Evolutionary conservation across 306 rosid species (phyloP), one percentile per base, ranked within the genome.

Genomic region (Sechiopsis laciniata): DNA sequence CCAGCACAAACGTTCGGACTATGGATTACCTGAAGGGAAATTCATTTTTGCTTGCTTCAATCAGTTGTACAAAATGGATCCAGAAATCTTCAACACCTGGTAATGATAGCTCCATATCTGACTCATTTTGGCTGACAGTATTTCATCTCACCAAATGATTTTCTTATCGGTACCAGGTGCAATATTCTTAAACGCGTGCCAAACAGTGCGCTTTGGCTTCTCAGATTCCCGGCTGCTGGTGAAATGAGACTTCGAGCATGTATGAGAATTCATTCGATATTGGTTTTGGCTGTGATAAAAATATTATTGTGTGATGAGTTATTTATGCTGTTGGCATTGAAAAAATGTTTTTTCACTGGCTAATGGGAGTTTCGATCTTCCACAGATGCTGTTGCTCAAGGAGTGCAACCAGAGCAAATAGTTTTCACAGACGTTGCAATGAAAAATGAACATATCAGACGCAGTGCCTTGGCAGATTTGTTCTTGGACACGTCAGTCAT

Each of bases 61-160:
- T 78, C 99, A 95, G 80, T 82, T 95, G 56, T 95, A 95, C 89
- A 95, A 95, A 83, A 95, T 95, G 99, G 99, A 95, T 85, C 99
- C 99, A 54, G 99, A 95, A 76, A 91, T 95, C 75, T 88, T 91
- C 62, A 83, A 81, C 78, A 77, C 96, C 71, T 95, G 99, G 99
- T 95, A 95, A 84, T 35, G n/a, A 4, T 19, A 26, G 70, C 15
- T 53, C 55, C 26, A 45, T 35, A 62, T 61, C 58, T 5, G 65
- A 8, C 61, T 73, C 16, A 20, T 50, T n/a, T 59, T 73, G 51
- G 29, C 45, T 3, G 7, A 0, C 12, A 24, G 53, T 46, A 72
- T 35, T 76, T 48, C 48, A 65, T 76, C 77, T 84, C 51, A 16
- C 21, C n/a, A 12, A 24, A 53, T 70, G 75, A 40, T 70, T 35